phyloP scores from a whole-genome alignment of 2,329 filamentous ascomycete species.

The Lachnellula suecica region DNA sequence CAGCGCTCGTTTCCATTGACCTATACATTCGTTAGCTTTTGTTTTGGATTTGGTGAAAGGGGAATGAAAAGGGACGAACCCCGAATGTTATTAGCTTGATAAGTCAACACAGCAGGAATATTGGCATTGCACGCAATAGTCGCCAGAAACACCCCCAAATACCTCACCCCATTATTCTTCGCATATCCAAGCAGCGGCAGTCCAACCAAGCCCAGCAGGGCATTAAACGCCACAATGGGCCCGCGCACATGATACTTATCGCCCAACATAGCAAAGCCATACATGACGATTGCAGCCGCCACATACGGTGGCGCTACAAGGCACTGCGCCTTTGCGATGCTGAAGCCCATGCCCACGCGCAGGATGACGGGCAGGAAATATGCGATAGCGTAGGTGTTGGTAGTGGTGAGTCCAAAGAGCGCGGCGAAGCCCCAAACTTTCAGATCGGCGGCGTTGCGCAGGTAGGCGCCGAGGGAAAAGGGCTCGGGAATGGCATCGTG shows the following conservation, averaged over 20 bases:
- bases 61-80: not conserved
- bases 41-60: slow-evolving; percentile 74
- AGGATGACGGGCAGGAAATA: slow-evolving; percentile 82
- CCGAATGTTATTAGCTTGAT: slow-evolving; percentile 69
- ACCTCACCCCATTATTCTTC: slow-evolving; percentile 48
- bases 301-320: slow-evolving; percentile 52
- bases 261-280: slow-evolving; percentile 44
- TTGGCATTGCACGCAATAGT: slow-evolving; percentile 63
- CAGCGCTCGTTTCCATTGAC: slow-evolving; percentile 86
- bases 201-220: slow-evolving; percentile 27
- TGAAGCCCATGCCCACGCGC: slow-evolving; percentile 50
- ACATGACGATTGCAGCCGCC: slow-evolving; percentile 47
- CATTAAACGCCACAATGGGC: slow-evolving; percentile 43
- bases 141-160: slow-evolving; percentile 54
- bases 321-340: slow-evolving; percentile 49
- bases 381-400: slow-evolving; percentile 71
- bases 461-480: slow-evolving; percentile 49
- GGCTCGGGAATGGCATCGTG: slow-evolving; percentile 47
- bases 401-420: slow-evolving; percentile 66
- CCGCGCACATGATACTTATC: slow-evolving; percentile 48
- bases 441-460: slow-evolving; percentile 48
- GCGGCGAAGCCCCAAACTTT: slow-evolving; percentile 63
- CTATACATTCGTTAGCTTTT: slow-evolving; percentile 73
- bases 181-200: slow-evolving; percentile 45
- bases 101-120: slow-evolving; percentile 71